phyloP scores from a whole-genome alignment of 495 filamentous ascomycete species.

The Darksidea phi region DNA sequence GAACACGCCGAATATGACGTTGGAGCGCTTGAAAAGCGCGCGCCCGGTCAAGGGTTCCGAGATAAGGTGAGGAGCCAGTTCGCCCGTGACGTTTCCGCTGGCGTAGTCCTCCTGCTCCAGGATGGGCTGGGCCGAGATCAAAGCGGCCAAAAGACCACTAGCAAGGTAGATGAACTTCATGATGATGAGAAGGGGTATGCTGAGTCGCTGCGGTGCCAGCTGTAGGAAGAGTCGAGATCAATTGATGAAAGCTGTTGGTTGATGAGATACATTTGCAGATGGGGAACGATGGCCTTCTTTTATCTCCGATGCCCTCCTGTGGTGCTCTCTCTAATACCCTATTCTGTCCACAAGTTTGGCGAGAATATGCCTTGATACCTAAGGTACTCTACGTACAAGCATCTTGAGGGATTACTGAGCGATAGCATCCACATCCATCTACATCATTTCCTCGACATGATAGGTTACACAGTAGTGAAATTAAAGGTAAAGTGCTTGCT shows the following conservation, averaged over 20 bases:
- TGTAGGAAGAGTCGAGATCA: neutral
- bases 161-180: slow-evolving; percentile 3
- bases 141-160: slow-evolving; percentile 2
- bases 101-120: neutral
- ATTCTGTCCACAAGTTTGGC: too few species aligned
- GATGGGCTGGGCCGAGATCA: neutral
- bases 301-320: neutral
- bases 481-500: too few species aligned
- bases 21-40: slow-evolving; percentile 2
- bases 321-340: too few species aligned
- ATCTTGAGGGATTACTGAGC: too few species aligned
- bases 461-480: too few species aligned
- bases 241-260: neutral
- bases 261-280: neutral
- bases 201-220: neutral
- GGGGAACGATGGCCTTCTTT: neutral
- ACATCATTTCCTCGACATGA: too few species aligned
- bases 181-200: neutral
- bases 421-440: too few species aligned
- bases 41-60: neutral
- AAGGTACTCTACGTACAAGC: too few species aligned
- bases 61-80: slow-evolving; percentile 1
- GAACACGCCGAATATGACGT: neutral
- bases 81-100: slow-evolving; percentile 1
- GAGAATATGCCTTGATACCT: too few species aligned